phyloP scores from a whole-genome alignment of 1,139 yeast species.

The Petasospora fabianii region DNA sequence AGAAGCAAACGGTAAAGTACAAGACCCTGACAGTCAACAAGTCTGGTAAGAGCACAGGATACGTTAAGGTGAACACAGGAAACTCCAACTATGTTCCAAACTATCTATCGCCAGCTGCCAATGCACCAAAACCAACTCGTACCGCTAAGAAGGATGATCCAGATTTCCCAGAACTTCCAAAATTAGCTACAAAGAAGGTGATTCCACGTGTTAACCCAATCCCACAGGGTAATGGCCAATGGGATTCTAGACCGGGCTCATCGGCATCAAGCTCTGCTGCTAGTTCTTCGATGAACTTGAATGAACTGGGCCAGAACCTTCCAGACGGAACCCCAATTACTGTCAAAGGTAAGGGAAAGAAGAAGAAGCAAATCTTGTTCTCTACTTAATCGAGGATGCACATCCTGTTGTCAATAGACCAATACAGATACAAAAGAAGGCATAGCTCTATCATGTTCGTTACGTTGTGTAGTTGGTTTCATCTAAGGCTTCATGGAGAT shows the following conservation, averaged over 20 bases:
- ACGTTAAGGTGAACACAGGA: slow-evolving; percentile 20
- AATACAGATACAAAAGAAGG: background rate
- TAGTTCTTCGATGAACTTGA: slow-evolving; percentile 19
- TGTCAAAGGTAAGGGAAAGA: slow-evolving; percentile 33
- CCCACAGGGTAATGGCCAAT: slow-evolving; percentile 29
- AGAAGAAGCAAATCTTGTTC: slow-evolving; percentile 44
- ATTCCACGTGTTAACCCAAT: slow-evolving; percentile 36
- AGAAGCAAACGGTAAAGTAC: slow-evolving; percentile 23
- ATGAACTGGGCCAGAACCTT: slow-evolving; percentile 19
- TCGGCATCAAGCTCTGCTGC: slow-evolving; percentile 9
- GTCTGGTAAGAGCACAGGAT: slow-evolving; percentile 9
- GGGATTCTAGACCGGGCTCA: slow-evolving; percentile 27
- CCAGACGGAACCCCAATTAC: slow-evolving; percentile 11
- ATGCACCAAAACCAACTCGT: slow-evolving; percentile 18
- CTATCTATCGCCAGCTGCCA: slow-evolving; percentile 15
- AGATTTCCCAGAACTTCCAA: slow-evolving; percentile 48
- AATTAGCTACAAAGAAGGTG: slow-evolving; percentile 30
- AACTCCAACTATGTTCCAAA: slow-evolving; percentile 25
- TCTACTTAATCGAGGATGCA: slow-evolving; percentile 31
- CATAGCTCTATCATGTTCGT: background rate
- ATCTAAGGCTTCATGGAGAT: no score
- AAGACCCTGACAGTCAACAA: slow-evolving; percentile 15
- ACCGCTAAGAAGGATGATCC: slow-evolving; percentile 31
- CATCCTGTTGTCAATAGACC: background rate
- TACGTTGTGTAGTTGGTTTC: no score